Evolutionary conservation across 257 asterid species (phyloP).

Genomic region (Gentiana straminea): DNA sequence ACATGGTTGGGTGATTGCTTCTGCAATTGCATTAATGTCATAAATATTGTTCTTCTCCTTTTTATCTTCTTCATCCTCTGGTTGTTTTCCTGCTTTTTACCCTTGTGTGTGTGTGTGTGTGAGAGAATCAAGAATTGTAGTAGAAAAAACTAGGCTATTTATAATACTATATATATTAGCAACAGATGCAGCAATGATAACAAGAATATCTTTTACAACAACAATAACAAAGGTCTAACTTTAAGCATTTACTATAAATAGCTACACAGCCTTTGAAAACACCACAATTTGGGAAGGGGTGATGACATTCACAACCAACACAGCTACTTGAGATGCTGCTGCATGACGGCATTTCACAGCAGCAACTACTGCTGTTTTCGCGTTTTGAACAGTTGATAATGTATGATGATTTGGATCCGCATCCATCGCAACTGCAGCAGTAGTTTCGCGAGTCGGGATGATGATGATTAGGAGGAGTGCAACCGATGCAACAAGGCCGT

Average conservation of each 20-base stretch:
- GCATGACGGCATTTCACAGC: slow-evolving; percentile 34
- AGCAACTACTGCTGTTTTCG: slow-evolving; percentile 28
- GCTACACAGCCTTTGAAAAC: slow-evolving; percentile 16
- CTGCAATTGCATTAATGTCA: neutral
- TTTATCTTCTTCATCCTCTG: neutral
- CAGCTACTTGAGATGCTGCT: slow-evolving; percentile 16
- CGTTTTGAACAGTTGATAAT: slow-evolving; percentile 35
- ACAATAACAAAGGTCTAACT: slow-evolving; percentile 38
- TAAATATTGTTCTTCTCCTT: neutral
- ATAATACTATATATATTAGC: slow-evolving; percentile 19
- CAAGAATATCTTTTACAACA: slow-evolving; percentile 40
- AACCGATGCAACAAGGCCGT: slow-evolving; percentile 37
- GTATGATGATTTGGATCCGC: slow-evolving; percentile 18
- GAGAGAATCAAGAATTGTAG: neutral
- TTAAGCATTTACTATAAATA: slow-evolving; percentile 25
- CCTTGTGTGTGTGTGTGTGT: too few species aligned
- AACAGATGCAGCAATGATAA: slow-evolving; percentile 45
- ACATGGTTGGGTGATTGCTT: neutral
- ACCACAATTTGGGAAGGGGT: slow-evolving; percentile 16
- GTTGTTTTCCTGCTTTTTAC: too few species aligned
- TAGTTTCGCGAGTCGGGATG: slow-evolving; percentile 19
- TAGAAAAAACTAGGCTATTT: neutral
- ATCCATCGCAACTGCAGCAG: slow-evolving; percentile 22
- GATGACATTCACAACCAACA: slow-evolving; percentile 5
- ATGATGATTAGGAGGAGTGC: slow-evolving; percentile 30